phyloP scores from a whole-genome alignment of 202 grass and related monocot genomes.

The Musa balbisiana region DNA sequence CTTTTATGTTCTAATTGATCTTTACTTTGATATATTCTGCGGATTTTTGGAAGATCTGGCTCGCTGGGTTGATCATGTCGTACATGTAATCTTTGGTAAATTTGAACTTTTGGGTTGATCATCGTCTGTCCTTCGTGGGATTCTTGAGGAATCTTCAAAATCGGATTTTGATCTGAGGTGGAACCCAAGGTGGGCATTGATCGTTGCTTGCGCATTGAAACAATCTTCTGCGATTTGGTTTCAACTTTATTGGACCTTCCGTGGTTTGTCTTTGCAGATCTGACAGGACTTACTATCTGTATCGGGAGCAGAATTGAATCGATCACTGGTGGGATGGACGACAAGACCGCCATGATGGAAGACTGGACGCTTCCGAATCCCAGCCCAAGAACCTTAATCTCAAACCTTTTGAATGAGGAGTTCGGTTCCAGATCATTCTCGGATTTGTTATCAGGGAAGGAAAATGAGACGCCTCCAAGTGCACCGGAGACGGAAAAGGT shows the following conservation, averaged over 20 bases:
- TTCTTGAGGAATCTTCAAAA: neutral
- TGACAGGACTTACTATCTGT: neutral
- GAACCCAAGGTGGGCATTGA: constrained; percentile 5
- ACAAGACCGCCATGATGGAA: constrained; percentile 11
- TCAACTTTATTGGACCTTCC: neutral
- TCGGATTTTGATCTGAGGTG: neutral
- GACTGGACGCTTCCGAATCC: constrained; percentile 20
- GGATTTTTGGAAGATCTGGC: neutral
- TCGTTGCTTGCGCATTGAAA: neutral
- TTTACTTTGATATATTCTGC: neutral
- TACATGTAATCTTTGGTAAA: neutral
- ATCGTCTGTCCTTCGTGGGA: neutral
- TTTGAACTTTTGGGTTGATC: neutral
- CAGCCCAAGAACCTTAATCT: constrained; percentile 18
- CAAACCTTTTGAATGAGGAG: constrained; percentile 13
- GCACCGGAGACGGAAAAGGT: constrained; percentile 1
- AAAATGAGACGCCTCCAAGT: neutral
- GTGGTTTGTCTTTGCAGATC: neutral
- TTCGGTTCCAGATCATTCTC: constrained; percentile 17
- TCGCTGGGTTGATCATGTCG: neutral
- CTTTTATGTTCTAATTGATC: neutral
- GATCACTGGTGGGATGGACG: constrained; percentile 11
- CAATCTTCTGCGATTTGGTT: neutral
- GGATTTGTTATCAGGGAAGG: neutral
- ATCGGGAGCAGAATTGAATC: neutral